Percentiles rank a stretch among this genome's conserved stretches.
These are phyloP conservation scores for Pyracantha coccinea DNA, from an alignment of 331 rosid species.

Conservation along the genomic window DNA sequence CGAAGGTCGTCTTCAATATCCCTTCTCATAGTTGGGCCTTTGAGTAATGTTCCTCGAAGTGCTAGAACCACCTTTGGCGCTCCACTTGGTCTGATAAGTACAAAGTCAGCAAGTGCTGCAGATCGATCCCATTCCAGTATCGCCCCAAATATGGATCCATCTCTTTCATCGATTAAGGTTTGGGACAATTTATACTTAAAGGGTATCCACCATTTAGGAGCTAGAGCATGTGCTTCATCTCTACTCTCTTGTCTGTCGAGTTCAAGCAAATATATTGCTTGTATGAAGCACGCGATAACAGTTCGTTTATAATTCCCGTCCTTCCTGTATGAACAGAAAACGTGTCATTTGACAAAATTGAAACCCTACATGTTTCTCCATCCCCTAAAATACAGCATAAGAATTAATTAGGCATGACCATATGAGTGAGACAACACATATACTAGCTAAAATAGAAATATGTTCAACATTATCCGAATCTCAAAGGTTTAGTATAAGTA, in stretches of 20 bases:
- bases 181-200: conserved; percentile 69
- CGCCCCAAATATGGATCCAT: conserved; percentile 90
- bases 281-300: conserved; percentile 86
- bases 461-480: background rate
- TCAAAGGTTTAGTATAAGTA: background rate
- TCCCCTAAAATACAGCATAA: background rate
- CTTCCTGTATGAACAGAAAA: conserved; percentile 45
- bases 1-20: conserved; percentile 95
- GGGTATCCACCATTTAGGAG: conserved; percentile 97
- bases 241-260: conserved; percentile 85
- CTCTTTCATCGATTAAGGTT: conserved; percentile 73
- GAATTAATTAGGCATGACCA: background rate
- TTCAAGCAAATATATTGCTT: conserved; percentile 85
- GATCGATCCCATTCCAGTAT: conserved; percentile 84
- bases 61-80: conserved; percentile 82
- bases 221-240: conserved; percentile 48
- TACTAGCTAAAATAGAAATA: background rate
- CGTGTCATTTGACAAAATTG: background rate
- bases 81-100: conserved; percentile 75
- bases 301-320: conserved; percentile 67
- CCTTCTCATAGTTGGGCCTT: conserved; percentile 67
- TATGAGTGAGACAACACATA: background rate
- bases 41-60: conserved; percentile 87
- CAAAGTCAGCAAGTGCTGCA: conserved; percentile 58
- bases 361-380: background rate